Percentiles rank a stretch among this genome's conserved stretches.
These are phyloP conservation scores for Didymella pinodella DNA, from an alignment of 2,329 filamentous ascomycete genomes.

Conservation along the genomic window DNA sequence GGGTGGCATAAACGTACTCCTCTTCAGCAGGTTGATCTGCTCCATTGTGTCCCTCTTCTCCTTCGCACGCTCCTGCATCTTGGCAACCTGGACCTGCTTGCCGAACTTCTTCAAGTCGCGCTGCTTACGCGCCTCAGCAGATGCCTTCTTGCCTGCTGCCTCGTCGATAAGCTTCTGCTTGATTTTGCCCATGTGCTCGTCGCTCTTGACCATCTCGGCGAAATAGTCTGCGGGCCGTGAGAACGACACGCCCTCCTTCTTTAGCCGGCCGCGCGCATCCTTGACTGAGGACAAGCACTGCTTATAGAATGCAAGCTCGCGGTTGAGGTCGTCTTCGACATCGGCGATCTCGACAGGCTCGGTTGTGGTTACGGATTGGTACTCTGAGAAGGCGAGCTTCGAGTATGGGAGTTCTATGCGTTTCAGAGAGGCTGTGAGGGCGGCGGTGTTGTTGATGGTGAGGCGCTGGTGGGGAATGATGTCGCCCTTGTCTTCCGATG, in stretches of 20 bases:
- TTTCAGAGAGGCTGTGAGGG: constrained; percentile 79
- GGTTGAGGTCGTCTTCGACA: constrained; percentile 87
- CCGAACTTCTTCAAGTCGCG: constrained; percentile 98
- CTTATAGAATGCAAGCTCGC: constrained; percentile 91
- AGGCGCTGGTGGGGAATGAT: constrained; percentile 89
- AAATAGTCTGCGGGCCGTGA: constrained; percentile 94
- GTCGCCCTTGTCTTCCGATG: constrained; percentile 84
- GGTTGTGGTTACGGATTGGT: constrained; percentile 77
- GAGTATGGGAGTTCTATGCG: constrained; percentile 77
- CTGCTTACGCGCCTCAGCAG: constrained; percentile 88
- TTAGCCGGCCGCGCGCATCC: constrained; percentile 74
- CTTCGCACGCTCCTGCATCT: constrained; percentile 92
- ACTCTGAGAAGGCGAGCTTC: constrained; percentile 78
- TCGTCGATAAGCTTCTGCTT: constrained; percentile 93
- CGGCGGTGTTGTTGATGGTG: constrained; percentile 96
- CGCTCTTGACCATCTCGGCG: constrained; percentile 98
- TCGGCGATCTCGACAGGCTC: constrained; percentile 78
- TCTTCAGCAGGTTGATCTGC: constrained; percentile 93
- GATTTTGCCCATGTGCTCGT: constrained; percentile 97
- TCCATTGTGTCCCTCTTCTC: constrained; percentile 92
- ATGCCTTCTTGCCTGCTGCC: constrained; percentile 89
- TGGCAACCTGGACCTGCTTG: constrained; percentile 96
- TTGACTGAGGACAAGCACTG: constrained; percentile 84
- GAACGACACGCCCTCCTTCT: constrained; percentile 84
- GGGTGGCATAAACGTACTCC: constrained; percentile 71